Percentiles rank a stretch among this genome's conserved stretches.
phyloP scores from a whole-genome alignment of 768 basidiomycete species.

The Gautieria morchelliformis region DNA sequence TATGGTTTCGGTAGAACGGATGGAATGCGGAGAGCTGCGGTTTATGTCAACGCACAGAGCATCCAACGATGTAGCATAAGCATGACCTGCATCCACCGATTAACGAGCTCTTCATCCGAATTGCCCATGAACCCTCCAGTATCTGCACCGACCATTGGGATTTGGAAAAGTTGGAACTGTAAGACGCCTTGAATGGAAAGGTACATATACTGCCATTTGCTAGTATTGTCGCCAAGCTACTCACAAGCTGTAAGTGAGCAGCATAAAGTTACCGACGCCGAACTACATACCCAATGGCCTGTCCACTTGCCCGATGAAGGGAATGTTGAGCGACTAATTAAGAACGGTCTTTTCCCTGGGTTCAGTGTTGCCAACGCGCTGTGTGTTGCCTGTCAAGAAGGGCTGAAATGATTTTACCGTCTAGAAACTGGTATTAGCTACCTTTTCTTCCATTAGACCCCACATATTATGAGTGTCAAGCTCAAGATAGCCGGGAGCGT shows the following conservation, averaged over 20 bases:
- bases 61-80: too few species aligned
- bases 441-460: conserved; percentile 60
- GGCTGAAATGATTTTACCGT: not conserved
- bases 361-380: conserved; percentile 43
- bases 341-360: conserved; percentile 56
- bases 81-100: conserved; percentile 65
- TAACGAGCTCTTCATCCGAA: conserved; percentile 73
- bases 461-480: conserved; percentile 64
- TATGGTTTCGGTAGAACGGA: conserved; percentile 80
- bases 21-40: conserved; percentile 56
- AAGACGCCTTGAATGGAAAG: conserved; percentile 65
- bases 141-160: conserved; percentile 79
- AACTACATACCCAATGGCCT: conserved; percentile 52
- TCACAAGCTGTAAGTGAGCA: not conserved
- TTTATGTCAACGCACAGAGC: not conserved
- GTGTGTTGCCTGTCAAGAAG: conserved; percentile 36
- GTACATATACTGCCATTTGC: conserved; percentile 65
- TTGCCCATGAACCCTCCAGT: conserved; percentile 61
- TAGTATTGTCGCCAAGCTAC: conserved; percentile 69
- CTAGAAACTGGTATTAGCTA: not conserved
- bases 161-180: conserved; percentile 78
- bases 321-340: conserved; percentile 64
- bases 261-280: not conserved
- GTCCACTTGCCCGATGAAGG: conserved; percentile 60
- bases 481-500: conserved; percentile 50